These are phyloP conservation scores for Bertia moriformis DNA, from an alignment of 2,329 filamentous ascomycete species.

Conservation along the genomic window DNA sequence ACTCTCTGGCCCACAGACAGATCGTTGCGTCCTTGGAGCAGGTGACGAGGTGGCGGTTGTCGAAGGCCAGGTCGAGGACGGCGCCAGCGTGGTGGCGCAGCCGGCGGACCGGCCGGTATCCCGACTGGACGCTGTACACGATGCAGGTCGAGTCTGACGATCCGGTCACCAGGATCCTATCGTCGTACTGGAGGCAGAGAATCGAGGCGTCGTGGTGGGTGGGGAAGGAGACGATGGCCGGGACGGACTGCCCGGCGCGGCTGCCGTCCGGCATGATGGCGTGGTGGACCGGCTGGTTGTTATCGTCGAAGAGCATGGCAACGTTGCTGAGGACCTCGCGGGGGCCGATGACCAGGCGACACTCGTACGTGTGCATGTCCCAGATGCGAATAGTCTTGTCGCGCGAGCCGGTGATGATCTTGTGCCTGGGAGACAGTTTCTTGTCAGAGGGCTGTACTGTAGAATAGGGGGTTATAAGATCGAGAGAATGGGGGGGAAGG, in stretches of 20 bases:
- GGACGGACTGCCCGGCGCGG: conserved; percentile 28
- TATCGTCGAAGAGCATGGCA: conserved; percentile 32
- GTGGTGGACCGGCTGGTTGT: conserved; percentile 36
- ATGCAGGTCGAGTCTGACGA: conserved; percentile 88
- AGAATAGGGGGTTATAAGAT: not conserved
- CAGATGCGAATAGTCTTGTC: conserved; percentile 92
- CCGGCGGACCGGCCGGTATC: conserved; percentile 67
- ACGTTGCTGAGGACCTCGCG: conserved; percentile 42
- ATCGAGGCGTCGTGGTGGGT: conserved; percentile 81
- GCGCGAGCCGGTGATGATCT: conserved; percentile 91
- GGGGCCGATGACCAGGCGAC: conserved; percentile 73
- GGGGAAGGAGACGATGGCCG: conserved; percentile 38
- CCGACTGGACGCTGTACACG: conserved; percentile 68
- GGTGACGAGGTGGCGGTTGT: conserved; percentile 82
- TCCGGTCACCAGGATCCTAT: conserved; percentile 82
- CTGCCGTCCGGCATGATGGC: conserved; percentile 36
- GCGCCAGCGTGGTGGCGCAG: conserved; percentile 70
- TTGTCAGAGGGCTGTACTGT: conserved; percentile 15
- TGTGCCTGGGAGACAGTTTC: conserved; percentile 57
- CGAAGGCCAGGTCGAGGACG: conserved; percentile 85
- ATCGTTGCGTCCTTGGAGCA: conserved; percentile 94
- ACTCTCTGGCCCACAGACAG: conserved; percentile 82
- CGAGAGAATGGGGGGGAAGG: not conserved
- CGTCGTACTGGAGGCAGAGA: conserved; percentile 86
- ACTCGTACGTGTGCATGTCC: conserved; percentile 82